phyloP scores from a whole-genome alignment of 2,329 filamentous ascomycete genomes.

The Trichoderma sp. region DNA sequence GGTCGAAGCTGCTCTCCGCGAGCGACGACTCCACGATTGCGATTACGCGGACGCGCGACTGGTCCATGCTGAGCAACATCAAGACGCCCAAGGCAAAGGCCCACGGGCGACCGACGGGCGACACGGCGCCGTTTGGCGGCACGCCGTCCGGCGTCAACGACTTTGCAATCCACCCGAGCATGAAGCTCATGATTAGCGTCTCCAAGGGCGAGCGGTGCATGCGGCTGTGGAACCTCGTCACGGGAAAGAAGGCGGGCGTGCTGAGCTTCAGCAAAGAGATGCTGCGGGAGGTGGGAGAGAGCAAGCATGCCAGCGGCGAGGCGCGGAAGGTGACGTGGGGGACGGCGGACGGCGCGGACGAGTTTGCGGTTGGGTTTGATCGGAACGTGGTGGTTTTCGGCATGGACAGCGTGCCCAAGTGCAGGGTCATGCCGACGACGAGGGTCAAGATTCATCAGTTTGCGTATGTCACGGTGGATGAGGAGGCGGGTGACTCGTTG shows the following conservation, averaged over 20 bases:
- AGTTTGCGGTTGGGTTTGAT: conserved; percentile 90
- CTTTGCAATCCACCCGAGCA: conserved; percentile 92
- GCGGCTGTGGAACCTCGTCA: conserved; percentile 95
- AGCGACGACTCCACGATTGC: conserved; percentile 91
- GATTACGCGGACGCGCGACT: conserved; percentile 84
- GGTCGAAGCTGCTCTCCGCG: conserved; percentile 83
- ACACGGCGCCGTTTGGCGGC: conserved; percentile 80
- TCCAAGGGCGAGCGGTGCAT: conserved; percentile 88
- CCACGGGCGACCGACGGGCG: conserved; percentile 79
- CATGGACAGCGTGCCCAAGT: conserved; percentile 81
- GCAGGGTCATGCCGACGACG: conserved; percentile 67
- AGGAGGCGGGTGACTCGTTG: conserved; percentile 47
- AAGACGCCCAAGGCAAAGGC: conserved; percentile 85
- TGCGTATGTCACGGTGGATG: conserved; percentile 65
- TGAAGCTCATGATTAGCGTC: conserved; percentile 95
- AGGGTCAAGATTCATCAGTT: conserved; percentile 83
- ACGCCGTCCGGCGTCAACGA: conserved; percentile 89
- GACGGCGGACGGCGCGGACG: conserved; percentile 66
- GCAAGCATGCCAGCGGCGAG: conserved; percentile 76
- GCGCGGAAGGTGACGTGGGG: conserved; percentile 83
- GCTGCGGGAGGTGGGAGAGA: conserved; percentile 74
- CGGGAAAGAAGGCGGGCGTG: conserved; percentile 91
- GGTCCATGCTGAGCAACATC: conserved; percentile 83
- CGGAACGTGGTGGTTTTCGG: conserved; percentile 82
- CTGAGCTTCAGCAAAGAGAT: conserved; percentile 78